Conservation (phyloP, 352 stramenopile species). For the Phytopythium delawarense region DNA sequence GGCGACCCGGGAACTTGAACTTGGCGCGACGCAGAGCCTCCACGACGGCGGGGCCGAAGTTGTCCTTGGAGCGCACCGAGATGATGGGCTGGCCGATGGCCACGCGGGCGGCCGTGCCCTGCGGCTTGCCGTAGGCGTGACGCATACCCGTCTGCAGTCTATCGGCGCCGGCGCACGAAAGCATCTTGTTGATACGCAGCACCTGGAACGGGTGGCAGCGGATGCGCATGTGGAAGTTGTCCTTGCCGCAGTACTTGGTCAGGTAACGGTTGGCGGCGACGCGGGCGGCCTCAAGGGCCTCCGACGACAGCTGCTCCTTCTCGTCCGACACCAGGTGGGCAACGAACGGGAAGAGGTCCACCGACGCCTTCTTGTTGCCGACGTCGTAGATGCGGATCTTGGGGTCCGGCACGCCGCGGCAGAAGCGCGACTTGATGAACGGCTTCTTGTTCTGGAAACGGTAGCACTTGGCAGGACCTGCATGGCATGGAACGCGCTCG, state of each 20-base stretch:
- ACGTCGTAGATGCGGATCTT: constrained; percentile 99
- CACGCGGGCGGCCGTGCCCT: constrained; percentile 96
- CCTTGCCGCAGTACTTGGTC: constrained; percentile 97
- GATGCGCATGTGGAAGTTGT: constrained; percentile 99
- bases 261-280: constrained; percentile 99
- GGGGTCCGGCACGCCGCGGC: constrained; percentile 96
- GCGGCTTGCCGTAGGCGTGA: constrained; percentile 99
- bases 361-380: constrained; percentile 97
- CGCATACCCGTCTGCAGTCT: constrained; percentile 97
- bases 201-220: constrained; percentile 99
- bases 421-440: constrained; percentile 99
- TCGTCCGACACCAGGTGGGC: constrained; percentile 95
- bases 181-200: constrained; percentile 99
- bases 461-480: constrained; percentile 97
- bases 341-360: constrained; percentile 99
- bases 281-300: constrained; percentile 97
- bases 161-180: constrained; percentile 99
- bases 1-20: constrained; percentile 99
- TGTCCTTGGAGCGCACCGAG: constrained; percentile 96
- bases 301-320: constrained; percentile 94
- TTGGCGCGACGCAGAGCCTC: constrained; percentile 99
- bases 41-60: constrained; percentile 90
- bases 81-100: constrained; percentile 99
- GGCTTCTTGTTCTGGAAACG: constrained; percentile 99
- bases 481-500: not conserved